Base-by-base conservation (phyloP, 2,329 filamentous ascomycete species). In the Aspergillus quadricinctus region DNA sequence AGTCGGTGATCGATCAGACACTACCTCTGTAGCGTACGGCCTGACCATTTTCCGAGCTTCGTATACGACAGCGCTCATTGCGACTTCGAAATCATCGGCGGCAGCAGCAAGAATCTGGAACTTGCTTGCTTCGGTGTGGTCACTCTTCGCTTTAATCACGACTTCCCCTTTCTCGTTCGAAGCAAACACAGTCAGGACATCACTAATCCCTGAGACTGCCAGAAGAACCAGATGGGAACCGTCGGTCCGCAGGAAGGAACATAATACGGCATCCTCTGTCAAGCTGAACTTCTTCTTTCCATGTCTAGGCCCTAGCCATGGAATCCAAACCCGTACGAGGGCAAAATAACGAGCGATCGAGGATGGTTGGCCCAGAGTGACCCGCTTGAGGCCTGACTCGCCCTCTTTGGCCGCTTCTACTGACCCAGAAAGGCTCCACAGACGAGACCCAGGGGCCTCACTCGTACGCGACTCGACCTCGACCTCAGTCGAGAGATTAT, bases 221-320 rank as follows among this genome's bases (percentile, higher is more conserved):
- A 97, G 78, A 8, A 96, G 74, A 1, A 92, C 89, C 5, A 97
- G 75, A 70, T 91, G 88, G 23, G 85, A 81, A 0, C 93, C 92
- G 61, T 88, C 79, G 0, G 78, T 72, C 25, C 85, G 87, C 23
- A 96, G 76, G 64, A 97, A 96, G 0, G 90, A 89, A 57, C 87
- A 86, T 19, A 96, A 69, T 2, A 97, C 75, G 1, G 86, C 90
- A 66, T 95, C 89, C 64, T 92, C 89, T 58, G 91, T 88, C 4
- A 92, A 77, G 4, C 77, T 75, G 55, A 96, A 88, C 0, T 76
- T 76, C 3, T 77, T 73, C 59, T 83, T 85, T 11, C 92, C 92
- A 70, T 97, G 92, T 41, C 91, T 81, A n/a, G 93, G 93, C 7
- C 88, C 90, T 10, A 96, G 77, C 93, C 93, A 97, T 1, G 92